phyloP scores from a whole-genome alignment of 2,329 filamentous ascomycete species.

The Alternaria viburni region DNA sequence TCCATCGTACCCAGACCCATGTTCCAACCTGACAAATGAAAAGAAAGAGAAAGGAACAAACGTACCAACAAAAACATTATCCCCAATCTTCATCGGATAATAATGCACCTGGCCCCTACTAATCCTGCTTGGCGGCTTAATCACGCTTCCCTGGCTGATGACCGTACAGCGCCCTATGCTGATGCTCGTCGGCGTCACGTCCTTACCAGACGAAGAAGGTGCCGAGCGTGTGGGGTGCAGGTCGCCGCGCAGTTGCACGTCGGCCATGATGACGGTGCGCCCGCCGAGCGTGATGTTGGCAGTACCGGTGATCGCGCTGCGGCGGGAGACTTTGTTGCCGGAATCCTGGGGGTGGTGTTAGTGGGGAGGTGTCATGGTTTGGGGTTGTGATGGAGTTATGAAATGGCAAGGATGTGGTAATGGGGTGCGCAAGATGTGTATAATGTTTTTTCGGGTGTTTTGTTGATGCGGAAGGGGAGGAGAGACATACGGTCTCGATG shows the following conservation, averaged over 20 bases:
- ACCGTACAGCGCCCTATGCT: slow-evolving; percentile 92
- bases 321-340: slow-evolving; percentile 96
- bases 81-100: slow-evolving; percentile 89
- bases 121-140: slow-evolving; percentile 82
- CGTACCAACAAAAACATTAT: slow-evolving; percentile 89
- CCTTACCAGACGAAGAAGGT: slow-evolving; percentile 40
- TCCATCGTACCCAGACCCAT: too few relatives aligned
- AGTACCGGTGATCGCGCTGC: slow-evolving; percentile 88
- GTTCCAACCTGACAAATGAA: too few relatives aligned
- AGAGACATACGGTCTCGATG: slow-evolving; percentile 85
- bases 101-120: slow-evolving; percentile 78
- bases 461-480: not conserved
- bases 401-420: too few relatives aligned
- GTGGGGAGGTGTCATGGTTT: not conserved
- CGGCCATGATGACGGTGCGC: slow-evolving; percentile 91
- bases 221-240: slow-evolving; percentile 59
- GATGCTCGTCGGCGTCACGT: slow-evolving; percentile 63
- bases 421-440: too few relatives aligned
- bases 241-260: slow-evolving; percentile 92
- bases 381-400: too few relatives aligned
- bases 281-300: slow-evolving; percentile 98
- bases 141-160: slow-evolving; percentile 75
- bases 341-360: slow-evolving; percentile 70
- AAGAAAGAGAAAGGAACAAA: slow-evolving; percentile 28
- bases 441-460: not conserved